These are phyloP conservation scores for Diutina catenulata DNA, from an alignment of 1,139 yeast genomes.

Conservation along the genomic window DNA sequence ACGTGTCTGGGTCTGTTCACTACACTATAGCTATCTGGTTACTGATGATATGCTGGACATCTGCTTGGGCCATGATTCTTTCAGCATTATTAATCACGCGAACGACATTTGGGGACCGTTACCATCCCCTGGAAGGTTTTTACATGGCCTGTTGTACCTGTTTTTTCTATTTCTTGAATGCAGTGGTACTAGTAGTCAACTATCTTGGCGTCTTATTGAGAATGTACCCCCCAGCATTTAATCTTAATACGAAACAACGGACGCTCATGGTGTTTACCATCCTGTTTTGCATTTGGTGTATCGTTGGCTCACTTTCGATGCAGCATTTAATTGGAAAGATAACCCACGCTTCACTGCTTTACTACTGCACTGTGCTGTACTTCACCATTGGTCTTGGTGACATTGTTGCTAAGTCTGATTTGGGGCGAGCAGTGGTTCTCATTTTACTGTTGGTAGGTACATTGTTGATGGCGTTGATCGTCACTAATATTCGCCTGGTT, in stretches of 20 bases:
- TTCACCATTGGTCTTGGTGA: constrained; percentile 79
- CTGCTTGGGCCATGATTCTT: constrained; percentile 42
- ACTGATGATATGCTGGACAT: constrained; percentile 51
- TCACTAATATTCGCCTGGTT: constrained; percentile 57
- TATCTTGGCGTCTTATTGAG: constrained; percentile 44
- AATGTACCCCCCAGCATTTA: constrained; percentile 60
- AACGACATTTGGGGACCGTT: constrained; percentile 11
- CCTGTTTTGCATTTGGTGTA: constrained; percentile 54
- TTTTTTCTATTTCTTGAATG: constrained; percentile 45
- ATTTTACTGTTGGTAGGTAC: constrained; percentile 61
- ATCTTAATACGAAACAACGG: constrained; percentile 54
- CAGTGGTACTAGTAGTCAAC: constrained; percentile 41
- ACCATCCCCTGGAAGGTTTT: constrained; percentile 47
- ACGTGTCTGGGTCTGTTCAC: constrained; percentile 46
- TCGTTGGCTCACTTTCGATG: constrained; percentile 51
- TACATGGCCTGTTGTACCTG: constrained; percentile 68
- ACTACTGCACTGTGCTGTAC: constrained; percentile 60
- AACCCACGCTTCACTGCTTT: constrained; percentile 51
- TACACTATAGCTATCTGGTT: constrained; percentile 49
- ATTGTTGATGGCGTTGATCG: constrained; percentile 56
- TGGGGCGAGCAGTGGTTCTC: constrained; percentile 45
- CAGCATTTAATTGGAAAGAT: constrained; percentile 18
- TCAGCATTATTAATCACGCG: constrained; percentile 29
- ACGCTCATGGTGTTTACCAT: constrained; percentile 62
- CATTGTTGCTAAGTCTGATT: constrained; percentile 39